Base-by-base conservation (phyloP, 2,329 filamentous ascomycete genomes). In the Botryotinia calthae region DNA sequence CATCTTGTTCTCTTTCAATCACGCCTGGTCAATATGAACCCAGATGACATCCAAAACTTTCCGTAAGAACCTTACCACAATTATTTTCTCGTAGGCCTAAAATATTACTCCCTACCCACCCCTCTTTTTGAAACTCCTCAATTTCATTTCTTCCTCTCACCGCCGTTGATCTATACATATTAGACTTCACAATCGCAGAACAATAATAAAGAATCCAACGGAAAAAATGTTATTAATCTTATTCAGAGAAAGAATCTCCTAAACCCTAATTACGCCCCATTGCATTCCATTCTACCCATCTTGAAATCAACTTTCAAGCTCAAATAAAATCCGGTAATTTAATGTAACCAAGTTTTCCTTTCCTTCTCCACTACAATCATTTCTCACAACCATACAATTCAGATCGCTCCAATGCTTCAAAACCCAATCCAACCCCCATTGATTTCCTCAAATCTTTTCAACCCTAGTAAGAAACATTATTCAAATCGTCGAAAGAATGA, bases 351-450 rank as follows among this genome's bases (percentile, higher is more conserved):
- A 54, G 22, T 40, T 66, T 66, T 46, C 64, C 18, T 40, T 20
- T 48, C 64, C 31, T 40, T 66, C 31, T 51, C 40, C 31, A 40
- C 64, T 37, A 40, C 64, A 51, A 28, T 46, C 64, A 8, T 66
- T 34, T 48, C 25, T 40, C 44, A 25, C 64, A 66, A 28, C 64
- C 46, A 56, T 67, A 67, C 64, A 42, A 67, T 67, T 56, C 64
- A 67, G 37, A 42, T 56, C 46, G 64, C 64, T 67, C n/a, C 48
- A 56, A 67, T 67, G 64, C 48, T 67, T 40, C 34, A 54, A 54
- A 42, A 54, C 46, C 46, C n/a, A 67, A 67, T 67, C 34, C 64
- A 42, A 56, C 46, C 40, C 64, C 34, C 18, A 67, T 54, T 37
- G 25, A 42, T 28, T 28, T 25, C 51, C 48, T 67, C 34, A 14